Evolutionary conservation across 225 moss, liverwort and hornwort species (phyloP), one percentile per base, ranked within the genome.

Genomic region (Sphagnum tenellum): DNA sequence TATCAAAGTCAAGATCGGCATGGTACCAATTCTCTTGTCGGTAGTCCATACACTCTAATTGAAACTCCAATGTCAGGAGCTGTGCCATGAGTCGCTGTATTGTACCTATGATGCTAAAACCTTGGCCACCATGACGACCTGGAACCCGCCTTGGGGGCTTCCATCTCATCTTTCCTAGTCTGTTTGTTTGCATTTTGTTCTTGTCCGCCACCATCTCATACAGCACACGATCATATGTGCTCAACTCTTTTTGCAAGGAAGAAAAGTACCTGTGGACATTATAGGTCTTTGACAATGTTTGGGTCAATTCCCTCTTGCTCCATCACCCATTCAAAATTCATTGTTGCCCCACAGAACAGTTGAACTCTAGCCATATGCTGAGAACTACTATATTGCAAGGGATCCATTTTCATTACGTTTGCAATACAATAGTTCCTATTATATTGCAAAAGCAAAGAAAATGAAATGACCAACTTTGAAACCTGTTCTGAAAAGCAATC

Each of bases 121-220:
- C 88, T 48, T 81, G 78, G 62, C 83, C 81, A 56, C 84, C 79
- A 61, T 77, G 80, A 48, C 81, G 78, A 9, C 92, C 92, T 7
- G 80, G 77, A 55, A 84, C 89, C 65, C 91, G 83, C 75, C 90
- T 89, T 11, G 90, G 92, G 71, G 96, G 96, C 69, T 90, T 90
- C 96, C 96, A 98, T 53, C 96, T 85, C 77, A 80, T 80, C 77
- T 90, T 92, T 29, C 81, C 88, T 8, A 89, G 90, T 70, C 96
- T 89, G 64, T 90, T 98, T 3, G 86, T 90, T 68, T 90, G 90
- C 56, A 80, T 69, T n/a, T 93, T 90, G 70, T 90, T 88, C 77
- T 98, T 98, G 68, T 98, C 96, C 53, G 96, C 92, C 78, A 98
- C 96, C 92, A 98, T 98, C 81, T 98, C 96, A 70, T 92, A 98